Conservation (phyloP, 495 filamentous ascomycete genomes). For the Podospora fimiseda region DNA sequence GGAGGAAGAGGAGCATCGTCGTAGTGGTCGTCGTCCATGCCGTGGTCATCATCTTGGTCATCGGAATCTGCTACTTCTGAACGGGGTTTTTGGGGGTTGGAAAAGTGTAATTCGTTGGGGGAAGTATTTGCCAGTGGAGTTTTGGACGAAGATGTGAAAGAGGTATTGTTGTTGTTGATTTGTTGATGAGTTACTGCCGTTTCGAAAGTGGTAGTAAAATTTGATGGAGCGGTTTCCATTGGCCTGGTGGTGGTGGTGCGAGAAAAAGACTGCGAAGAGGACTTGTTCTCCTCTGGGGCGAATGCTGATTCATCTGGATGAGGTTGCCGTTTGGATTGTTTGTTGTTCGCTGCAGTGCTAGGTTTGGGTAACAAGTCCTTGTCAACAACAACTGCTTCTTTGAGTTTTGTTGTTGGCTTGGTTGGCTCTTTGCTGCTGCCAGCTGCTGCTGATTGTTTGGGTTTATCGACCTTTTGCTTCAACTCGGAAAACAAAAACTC, state of each 20-base stretch:
- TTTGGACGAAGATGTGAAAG: conserved; percentile 9
- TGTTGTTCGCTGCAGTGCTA: background rate
- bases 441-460: background rate
- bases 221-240: background rate
- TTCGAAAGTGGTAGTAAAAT: conserved; percentile 19
- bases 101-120: conserved; percentile 33
- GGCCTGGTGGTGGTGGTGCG: too few relatives aligned
- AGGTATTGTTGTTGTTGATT: conserved; percentile 9
- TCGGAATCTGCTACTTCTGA: conserved; percentile 41
- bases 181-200: conserved; percentile 34
- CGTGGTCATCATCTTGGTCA: conserved; percentile 19
- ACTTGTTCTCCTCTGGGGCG: conserved; percentile 3
- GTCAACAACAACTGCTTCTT: conserved; percentile 13
- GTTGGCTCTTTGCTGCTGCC: background rate
- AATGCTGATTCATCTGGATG: conserved; percentile 19
- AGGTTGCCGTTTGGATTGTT: conserved; percentile 10
- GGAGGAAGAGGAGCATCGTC: background rate
- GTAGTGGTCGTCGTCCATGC: conserved; percentile 2
- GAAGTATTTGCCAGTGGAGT: conserved; percentile 36
- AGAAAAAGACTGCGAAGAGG: background rate
- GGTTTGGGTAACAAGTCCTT: conserved; percentile 20
- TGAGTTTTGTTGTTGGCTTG: conserved; percentile 4
- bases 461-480: conserved; percentile 18
- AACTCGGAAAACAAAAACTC: conserved; percentile 32
- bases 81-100: conserved; percentile 5